These are phyloP conservation scores for Pythium diclinum DNA, from an alignment of 352 stramenopile genomes.

Conservation along the genomic window DNA sequence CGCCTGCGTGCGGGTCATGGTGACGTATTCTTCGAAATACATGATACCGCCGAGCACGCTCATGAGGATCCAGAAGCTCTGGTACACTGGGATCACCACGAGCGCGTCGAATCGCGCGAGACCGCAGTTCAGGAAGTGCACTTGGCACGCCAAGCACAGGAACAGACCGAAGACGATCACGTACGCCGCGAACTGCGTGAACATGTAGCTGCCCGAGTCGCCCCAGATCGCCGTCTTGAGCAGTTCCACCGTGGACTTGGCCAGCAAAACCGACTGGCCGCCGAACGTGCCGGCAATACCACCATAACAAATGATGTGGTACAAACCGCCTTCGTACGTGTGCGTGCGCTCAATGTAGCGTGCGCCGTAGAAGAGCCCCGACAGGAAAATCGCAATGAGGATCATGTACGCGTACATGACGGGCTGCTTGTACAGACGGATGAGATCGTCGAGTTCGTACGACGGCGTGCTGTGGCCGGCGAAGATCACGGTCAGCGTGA, in stretches of 20 bases:
- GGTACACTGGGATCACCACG: constrained; percentile 88
- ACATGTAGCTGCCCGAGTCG: constrained; percentile 68
- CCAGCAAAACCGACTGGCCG: constrained; percentile 85
- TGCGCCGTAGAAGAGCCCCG: constrained; percentile 52
- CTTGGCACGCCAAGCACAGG: constrained; percentile 71
- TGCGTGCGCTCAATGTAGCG: constrained; percentile 76
- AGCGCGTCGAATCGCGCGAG: constrained; percentile 88
- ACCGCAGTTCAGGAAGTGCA: constrained; percentile 88
- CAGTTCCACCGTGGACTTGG: constrained; percentile 88
- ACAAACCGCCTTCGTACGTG: constrained; percentile 60
- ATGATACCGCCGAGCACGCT: constrained; percentile 90
- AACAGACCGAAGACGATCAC: constrained; percentile 68
- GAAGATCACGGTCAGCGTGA: constrained; percentile 89
- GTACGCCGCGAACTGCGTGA: constrained; percentile 76
- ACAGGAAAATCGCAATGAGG: constrained; percentile 65
- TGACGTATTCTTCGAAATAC: constrained; percentile 91
- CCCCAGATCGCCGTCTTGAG: constrained; percentile 90
- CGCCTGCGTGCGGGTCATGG: constrained; percentile 73
- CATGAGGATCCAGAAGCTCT: constrained; percentile 90
- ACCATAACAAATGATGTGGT: constrained; percentile 87
- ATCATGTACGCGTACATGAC: constrained; percentile 86
- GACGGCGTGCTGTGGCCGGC: constrained; percentile 79
- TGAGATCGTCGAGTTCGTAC: constrained; percentile 86
- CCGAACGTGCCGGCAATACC: constrained; percentile 88
- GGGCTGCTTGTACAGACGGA: constrained; percentile 71